Conservation (phyloP, 2,329 filamentous ascomycete genomes). For the Hortaea werneckii region DNA sequence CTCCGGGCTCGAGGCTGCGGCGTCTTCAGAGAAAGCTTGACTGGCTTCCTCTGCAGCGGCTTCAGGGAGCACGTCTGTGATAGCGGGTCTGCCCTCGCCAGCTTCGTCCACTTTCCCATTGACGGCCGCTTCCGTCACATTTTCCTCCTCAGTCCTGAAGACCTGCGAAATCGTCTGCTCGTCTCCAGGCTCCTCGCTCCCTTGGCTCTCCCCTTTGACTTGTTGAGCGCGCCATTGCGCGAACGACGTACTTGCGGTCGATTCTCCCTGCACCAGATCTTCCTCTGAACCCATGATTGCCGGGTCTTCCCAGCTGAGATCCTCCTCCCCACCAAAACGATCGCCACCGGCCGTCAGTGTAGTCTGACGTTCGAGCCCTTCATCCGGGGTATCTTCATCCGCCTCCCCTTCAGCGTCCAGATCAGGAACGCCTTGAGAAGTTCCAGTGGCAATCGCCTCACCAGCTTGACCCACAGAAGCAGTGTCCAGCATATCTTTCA, state of each 20-base stretch:
- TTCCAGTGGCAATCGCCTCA: conserved; percentile 18
- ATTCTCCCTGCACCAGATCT: conserved; percentile 2
- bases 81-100: neutral
- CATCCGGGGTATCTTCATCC: neutral
- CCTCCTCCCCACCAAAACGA: conserved; percentile 20
- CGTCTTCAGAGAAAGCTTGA: neutral
- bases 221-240: conserved; percentile 10
- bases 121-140: neutral
- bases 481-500: conserved; percentile 9
- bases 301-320: conserved; percentile 11
- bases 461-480: conserved; percentile 1
- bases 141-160: conserved; percentile 1
- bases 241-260: conserved; percentile 2
- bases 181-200: neutral
- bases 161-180: neutral
- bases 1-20: conserved; percentile 2
- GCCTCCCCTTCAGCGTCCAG: neutral
- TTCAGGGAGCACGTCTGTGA: conserved; percentile 2
- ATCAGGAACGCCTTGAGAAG: conserved; percentile 18
- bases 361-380: conserved; percentile 8
- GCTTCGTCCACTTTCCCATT: neutral
- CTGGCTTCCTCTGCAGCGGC: neutral
- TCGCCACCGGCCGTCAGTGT: conserved; percentile 17
- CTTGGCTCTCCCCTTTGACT: conserved; percentile 4
- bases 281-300: conserved; percentile 2